These are phyloP conservation scores for Xylaria cubensis DNA, from an alignment of 495 filamentous ascomycete genomes.

Conservation along the genomic window DNA sequence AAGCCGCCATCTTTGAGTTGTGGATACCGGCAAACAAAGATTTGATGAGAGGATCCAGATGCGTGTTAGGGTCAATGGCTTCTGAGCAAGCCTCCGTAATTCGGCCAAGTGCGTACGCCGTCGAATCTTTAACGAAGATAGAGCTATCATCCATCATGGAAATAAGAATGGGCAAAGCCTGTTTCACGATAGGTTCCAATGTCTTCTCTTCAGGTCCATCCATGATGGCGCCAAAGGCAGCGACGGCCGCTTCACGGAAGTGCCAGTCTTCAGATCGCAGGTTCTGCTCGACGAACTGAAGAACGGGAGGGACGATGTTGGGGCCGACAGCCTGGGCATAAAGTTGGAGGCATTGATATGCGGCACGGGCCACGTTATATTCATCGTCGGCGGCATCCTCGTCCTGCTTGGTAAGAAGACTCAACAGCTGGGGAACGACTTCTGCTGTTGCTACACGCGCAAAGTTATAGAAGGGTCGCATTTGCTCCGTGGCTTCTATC, in stretches of 20 bases:
- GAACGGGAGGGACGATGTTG: conserved; percentile 79
- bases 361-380: conserved; percentile 93
- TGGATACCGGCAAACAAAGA: conserved; percentile 91
- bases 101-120: conserved; percentile 92
- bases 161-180: conserved; percentile 87
- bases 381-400: conserved; percentile 96
- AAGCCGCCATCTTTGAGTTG: conserved; percentile 95
- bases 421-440: conserved; percentile 88
- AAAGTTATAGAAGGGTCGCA: conserved; percentile 92
- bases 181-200: conserved; percentile 90
- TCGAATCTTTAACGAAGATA: conserved; percentile 93
- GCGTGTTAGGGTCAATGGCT: conserved; percentile 80
- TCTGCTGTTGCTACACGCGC: conserved; percentile 86
- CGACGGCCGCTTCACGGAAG: conserved; percentile 89
- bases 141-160: conserved; percentile 94
- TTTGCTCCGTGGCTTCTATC: conserved; percentile 75
- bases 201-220: conserved; percentile 91
- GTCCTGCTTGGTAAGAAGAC: conserved; percentile 92
- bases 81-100: conserved; percentile 91
- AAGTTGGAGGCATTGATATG: conserved; percentile 95
- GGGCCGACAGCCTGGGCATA: conserved; percentile 89
- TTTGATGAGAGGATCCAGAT: conserved; percentile 81
- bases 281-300: conserved; percentile 89
- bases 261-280: conserved; percentile 92
- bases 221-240: conserved; percentile 99